Conservation (phyloP, 352 stramenopile species). For the Peronospora belbahrii region DNA sequence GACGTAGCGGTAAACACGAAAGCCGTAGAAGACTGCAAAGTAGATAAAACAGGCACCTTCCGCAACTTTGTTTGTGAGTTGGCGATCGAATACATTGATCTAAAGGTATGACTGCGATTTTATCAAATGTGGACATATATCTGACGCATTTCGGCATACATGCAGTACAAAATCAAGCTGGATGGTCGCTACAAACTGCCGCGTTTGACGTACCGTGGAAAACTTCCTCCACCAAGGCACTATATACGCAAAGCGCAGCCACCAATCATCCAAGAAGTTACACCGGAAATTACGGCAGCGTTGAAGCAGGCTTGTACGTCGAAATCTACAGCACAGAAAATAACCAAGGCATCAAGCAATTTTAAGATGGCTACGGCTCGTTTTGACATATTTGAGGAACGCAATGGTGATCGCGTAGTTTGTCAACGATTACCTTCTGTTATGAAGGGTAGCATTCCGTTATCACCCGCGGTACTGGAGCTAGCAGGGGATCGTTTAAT, state of each 20-base stretch:
- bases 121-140: not conserved
- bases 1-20: constrained; percentile 78
- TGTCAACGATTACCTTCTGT: constrained; percentile 32
- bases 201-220: constrained; percentile 51
- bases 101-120: constrained; percentile 40
- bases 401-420: not conserved
- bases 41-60: constrained; percentile 59
- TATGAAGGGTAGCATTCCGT: constrained; percentile 27
- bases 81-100: constrained; percentile 73
- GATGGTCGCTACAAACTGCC: constrained; percentile 73
- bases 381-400: constrained; percentile 41
- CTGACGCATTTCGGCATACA: not conserved
- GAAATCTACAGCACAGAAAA: constrained; percentile 5
- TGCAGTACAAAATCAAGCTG: constrained; percentile 73
- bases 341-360: not conserved
- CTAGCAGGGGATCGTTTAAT: constrained; percentile 28
- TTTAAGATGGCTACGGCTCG: constrained; percentile 29
- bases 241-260: constrained; percentile 69
- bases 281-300: not conserved
- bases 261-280: constrained; percentile 70
- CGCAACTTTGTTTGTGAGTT: constrained; percentile 80
- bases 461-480: constrained; percentile 40
- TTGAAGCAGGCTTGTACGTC: constrained; percentile 8
- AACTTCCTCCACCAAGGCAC: constrained; percentile 59
- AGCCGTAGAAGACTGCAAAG: constrained; percentile 54